Percentiles rank a stretch among this genome's conserved stretches.
Conservation (phyloP, 2,329 filamentous ascomycete species). For the Colletotrichum higginsianum region DNA sequence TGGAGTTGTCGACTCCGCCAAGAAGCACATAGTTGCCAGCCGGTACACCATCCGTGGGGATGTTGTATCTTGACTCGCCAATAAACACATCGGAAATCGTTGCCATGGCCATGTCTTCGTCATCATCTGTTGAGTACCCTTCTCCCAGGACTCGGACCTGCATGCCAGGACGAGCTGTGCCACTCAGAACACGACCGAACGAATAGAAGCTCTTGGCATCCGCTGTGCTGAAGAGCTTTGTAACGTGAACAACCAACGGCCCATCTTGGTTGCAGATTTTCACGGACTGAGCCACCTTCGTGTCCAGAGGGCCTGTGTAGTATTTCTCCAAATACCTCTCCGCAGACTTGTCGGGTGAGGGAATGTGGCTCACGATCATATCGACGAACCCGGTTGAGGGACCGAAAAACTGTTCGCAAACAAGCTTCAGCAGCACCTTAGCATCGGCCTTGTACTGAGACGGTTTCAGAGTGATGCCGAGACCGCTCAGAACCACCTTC, state of each 20-base stretch:
- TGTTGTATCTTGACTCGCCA: slow-evolving; percentile 92
- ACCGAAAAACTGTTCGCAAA: slow-evolving; percentile 97
- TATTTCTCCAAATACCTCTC: slow-evolving; percentile 84
- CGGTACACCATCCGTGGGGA: slow-evolving; percentile 91
- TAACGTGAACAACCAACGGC: slow-evolving; percentile 90
- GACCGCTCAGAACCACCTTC: slow-evolving; percentile 80
- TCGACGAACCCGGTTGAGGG: slow-evolving; percentile 92
- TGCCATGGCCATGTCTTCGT: slow-evolving; percentile 95
- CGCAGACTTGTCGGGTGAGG: slow-evolving; percentile 86
- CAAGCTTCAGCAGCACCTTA: slow-evolving; percentile 87
- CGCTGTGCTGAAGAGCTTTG: slow-evolving; percentile 90
- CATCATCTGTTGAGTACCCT: slow-evolving; percentile 95
- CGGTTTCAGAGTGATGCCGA: slow-evolving; percentile 91
- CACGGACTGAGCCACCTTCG: slow-evolving; percentile 85
- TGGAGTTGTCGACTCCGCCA: slow-evolving; percentile 95
- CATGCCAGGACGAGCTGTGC: slow-evolving; percentile 85
- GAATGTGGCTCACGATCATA: slow-evolving; percentile 92
- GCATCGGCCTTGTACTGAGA: slow-evolving; percentile 93
- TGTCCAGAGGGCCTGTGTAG: slow-evolving; percentile 92
- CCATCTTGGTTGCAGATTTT: slow-evolving; percentile 88
- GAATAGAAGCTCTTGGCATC: slow-evolving; percentile 94
- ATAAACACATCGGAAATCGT: slow-evolving; percentile 91
- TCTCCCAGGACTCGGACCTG: slow-evolving; percentile 94
- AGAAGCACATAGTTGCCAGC: slow-evolving; percentile 96
- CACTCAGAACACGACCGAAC: slow-evolving; percentile 93